phyloP scores from a whole-genome alignment of 2,329 filamentous ascomycete genomes.

The Fusarium coffeatum region DNA sequence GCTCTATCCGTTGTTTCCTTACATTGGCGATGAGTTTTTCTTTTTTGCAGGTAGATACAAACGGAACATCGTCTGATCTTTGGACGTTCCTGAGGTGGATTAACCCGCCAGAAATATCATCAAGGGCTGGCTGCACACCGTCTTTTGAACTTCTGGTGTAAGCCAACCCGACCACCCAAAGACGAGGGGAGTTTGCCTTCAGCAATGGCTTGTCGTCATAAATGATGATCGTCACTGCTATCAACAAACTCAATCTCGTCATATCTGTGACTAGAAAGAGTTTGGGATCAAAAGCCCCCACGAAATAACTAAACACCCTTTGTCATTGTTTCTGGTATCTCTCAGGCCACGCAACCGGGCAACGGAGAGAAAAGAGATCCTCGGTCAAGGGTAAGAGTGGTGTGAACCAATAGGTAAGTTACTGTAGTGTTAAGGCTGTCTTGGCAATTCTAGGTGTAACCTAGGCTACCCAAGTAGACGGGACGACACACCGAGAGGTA shows the following conservation, averaged over 20 bases:
- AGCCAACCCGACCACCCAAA: conserved; percentile 4
- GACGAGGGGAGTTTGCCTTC: not conserved
- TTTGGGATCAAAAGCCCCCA: conserved; percentile 12
- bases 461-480: conserved; percentile 20
- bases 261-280: conserved; percentile 10
- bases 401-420: conserved; percentile 29
- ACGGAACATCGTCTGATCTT: conserved; percentile 5
- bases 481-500: conserved; percentile 37
- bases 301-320: conserved; percentile 24
- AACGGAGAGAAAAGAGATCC: conserved; percentile 21
- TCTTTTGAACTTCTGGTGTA: conserved; percentile 27
- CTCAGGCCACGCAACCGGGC: conserved; percentile 13
- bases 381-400: conserved; percentile 24
- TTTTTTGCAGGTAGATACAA: not conserved
- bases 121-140: conserved; percentile 31
- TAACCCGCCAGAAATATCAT: not conserved
- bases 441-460: conserved; percentile 39
- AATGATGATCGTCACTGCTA: conserved; percentile 9
- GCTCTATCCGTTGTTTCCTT: conserved; percentile 1
- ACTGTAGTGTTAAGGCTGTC: conserved; percentile 36
- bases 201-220: conserved; percentile 27
- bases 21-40: not conserved
- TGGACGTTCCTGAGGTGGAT: not conserved
- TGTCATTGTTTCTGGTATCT: conserved; percentile 41
- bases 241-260: conserved; percentile 23